These are phyloP conservation scores for Takashimella koratensis DNA, from an alignment of 1,284 basidiomycete genomes.

Conservation along the genomic window DNA sequence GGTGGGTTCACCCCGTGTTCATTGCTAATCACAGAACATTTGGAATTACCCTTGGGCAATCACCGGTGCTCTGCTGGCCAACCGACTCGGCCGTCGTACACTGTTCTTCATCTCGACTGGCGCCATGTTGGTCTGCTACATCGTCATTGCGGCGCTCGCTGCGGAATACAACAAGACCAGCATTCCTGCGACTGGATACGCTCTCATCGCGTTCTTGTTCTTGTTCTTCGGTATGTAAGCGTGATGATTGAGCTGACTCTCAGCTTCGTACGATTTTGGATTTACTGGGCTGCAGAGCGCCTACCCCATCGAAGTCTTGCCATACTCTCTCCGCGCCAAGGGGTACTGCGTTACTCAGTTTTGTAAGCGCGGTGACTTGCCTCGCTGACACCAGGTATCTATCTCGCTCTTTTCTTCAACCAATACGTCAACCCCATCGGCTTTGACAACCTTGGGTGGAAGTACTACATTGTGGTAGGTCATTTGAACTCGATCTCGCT, in stretches of 20 bases:
- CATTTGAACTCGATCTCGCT: too few relatives aligned
- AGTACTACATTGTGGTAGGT: slow-evolving; percentile 54
- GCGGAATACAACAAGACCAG: slow-evolving; percentile 51
- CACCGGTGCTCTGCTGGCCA: slow-evolving; percentile 26
- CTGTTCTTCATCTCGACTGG: slow-evolving; percentile 56
- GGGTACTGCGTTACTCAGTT: too few relatives aligned
- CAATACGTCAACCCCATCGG: slow-evolving; percentile 77
- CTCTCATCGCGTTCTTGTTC: slow-evolving; percentile 64
- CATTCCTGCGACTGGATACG: slow-evolving; percentile 31
- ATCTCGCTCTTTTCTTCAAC: slow-evolving; percentile 68
- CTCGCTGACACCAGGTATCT: slow-evolving; percentile 10
- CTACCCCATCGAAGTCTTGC: too few relatives aligned
- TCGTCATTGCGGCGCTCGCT: slow-evolving; percentile 62
- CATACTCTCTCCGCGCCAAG: slow-evolving; percentile 63
- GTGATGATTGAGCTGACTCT: too few relatives aligned
- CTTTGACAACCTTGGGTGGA: slow-evolving; percentile 60
- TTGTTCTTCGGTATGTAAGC: too few relatives aligned
- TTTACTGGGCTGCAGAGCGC: too few relatives aligned
- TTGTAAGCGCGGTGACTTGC: too few relatives aligned
- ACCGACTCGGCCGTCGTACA: slow-evolving; percentile 28
- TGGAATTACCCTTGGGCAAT: too few relatives aligned
- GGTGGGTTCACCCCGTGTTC: slow-evolving; percentile 30
- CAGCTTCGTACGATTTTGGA: too few relatives aligned
- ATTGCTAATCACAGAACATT: too few relatives aligned
- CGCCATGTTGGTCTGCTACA: slow-evolving; percentile 61